These are phyloP conservation scores for Ogataea dorogensis DNA, from an alignment of 805 yeast genomes.

Conservation along the genomic window DNA sequence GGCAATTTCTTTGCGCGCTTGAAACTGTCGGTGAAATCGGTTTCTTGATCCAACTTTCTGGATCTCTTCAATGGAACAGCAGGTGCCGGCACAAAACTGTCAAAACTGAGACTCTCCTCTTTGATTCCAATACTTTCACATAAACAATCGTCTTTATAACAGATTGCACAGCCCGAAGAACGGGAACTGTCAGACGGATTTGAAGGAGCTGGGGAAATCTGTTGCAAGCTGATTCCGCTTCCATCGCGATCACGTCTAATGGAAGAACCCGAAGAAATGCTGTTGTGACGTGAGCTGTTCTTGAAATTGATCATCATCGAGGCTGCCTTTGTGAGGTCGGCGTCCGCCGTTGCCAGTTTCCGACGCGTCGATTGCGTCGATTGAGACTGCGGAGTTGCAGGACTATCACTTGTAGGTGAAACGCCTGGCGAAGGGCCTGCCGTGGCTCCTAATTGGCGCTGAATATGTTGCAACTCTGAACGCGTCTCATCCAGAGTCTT, in stretches of 20 bases:
- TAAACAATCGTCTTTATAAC: constrained; percentile 64
- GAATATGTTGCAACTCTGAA: constrained; percentile 16
- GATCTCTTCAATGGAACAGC: constrained; percentile 60
- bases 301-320: constrained; percentile 31
- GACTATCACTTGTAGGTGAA: constrained; percentile 18
- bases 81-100: constrained; percentile 53
- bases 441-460: constrained; percentile 15
- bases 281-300: constrained; percentile 27
- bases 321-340: constrained; percentile 29
- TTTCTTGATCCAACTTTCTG: constrained; percentile 36
- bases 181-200: constrained; percentile 42
- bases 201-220: constrained; percentile 52
- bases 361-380: constrained; percentile 6
- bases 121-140: constrained; percentile 53
- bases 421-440: constrained; percentile 12
- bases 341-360: constrained; percentile 15
- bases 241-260: constrained; percentile 9
- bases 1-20: constrained; percentile 25
- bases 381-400: constrained; percentile 21
- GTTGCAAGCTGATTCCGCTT: constrained; percentile 16
- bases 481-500: constrained; percentile 44
- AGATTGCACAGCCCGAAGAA: constrained; percentile 51
- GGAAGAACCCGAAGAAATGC: constrained; percentile 24
- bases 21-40: constrained; percentile 56
- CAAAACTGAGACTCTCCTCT: constrained; percentile 12